Conservation (phyloP, 2,329 filamentous ascomycete species). For the Colletotrichum caudatum region DNA sequence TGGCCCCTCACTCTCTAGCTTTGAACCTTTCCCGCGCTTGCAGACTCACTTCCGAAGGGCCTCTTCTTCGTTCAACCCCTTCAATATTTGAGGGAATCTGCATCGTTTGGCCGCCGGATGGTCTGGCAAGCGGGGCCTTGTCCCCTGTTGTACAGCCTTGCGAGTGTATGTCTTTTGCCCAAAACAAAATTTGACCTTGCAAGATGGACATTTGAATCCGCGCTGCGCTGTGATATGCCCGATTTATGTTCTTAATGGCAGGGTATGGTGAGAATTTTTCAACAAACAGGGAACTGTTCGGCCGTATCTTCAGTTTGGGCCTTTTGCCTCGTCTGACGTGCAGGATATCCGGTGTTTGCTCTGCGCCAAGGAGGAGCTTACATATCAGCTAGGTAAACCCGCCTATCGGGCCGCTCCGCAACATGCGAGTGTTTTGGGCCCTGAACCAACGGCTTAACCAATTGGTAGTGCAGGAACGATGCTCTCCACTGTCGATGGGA, state of each 20-base stretch:
- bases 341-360: conserved; percentile 25
- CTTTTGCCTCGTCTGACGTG: neutral
- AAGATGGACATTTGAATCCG: conserved; percentile 1
- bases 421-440: conserved; percentile 21
- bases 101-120: conserved; percentile 24
- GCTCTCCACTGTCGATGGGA: conserved; percentile 3
- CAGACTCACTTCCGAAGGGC: conserved; percentile 14
- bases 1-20: neutral
- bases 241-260: conserved; percentile 1
- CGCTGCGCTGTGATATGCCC: neutral
- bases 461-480: conserved; percentile 15
- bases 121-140: conserved; percentile 21
- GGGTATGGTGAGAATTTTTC: neutral
- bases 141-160: conserved; percentile 32
- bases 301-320: conserved; percentile 3
- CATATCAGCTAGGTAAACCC: conserved; percentile 24
- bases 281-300: neutral
- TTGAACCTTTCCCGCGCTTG: neutral
- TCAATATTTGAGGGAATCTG: conserved; percentile 17
- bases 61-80: neutral
- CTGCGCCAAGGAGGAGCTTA: conserved; percentile 16
- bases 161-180: conserved; percentile 13
- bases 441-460: conserved; percentile 6
- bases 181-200: conserved; percentile 11
- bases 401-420: conserved; percentile 37